Evolutionary conservation across 2,329 filamentous ascomycete genomes (phyloP).

Genomic region (Calonectria pauciramosa): DNA sequence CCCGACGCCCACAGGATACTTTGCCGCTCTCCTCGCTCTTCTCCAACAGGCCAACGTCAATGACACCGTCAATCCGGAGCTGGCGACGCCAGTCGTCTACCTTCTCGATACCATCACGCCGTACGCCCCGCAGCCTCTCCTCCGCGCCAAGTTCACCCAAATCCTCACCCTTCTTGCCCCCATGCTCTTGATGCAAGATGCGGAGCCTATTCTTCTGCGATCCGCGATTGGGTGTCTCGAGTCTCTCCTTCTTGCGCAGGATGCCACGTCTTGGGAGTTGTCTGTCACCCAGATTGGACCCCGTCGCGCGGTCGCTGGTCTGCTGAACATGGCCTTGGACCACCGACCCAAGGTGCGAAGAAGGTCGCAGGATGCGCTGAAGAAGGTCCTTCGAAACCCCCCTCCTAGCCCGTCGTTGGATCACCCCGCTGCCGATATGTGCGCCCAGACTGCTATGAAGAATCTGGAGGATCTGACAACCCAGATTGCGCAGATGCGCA

Average conservation of each 20-base stretch:
- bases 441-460: slow-evolving; percentile 89
- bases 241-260: slow-evolving; percentile 90
- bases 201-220: slow-evolving; percentile 87
- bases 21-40: slow-evolving; percentile 92
- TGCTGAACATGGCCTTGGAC: slow-evolving; percentile 88
- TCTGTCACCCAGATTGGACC: slow-evolving; percentile 87
- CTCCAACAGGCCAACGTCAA: slow-evolving; percentile 81
- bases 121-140: slow-evolving; percentile 85
- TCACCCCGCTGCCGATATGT: slow-evolving; percentile 96
- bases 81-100: slow-evolving; percentile 90
- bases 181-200: slow-evolving; percentile 82
- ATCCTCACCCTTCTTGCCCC: slow-evolving; percentile 91
- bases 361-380: slow-evolving; percentile 90
- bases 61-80: slow-evolving; percentile 82
- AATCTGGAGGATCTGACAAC: slow-evolving; percentile 81
- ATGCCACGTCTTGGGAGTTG: slow-evolving; percentile 88
- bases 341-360: slow-evolving; percentile 94
- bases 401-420: slow-evolving; percentile 94
- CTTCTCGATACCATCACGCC: slow-evolving; percentile 93
- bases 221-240: slow-evolving; percentile 95
- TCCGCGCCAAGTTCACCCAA: slow-evolving; percentile 94
- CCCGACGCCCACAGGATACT: slow-evolving; percentile 90
- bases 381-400: slow-evolving; percentile 84
- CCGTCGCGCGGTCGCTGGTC: slow-evolving; percentile 86
- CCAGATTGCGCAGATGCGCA: slow-evolving; percentile 73